A percentile compares a stretch with the other conserved stretches of the same genome.
These are phyloP conservation scores for Karstenula rhodostoma DNA, from an alignment of 2,329 filamentous ascomycete genomes.

Conservation along the genomic window DNA sequence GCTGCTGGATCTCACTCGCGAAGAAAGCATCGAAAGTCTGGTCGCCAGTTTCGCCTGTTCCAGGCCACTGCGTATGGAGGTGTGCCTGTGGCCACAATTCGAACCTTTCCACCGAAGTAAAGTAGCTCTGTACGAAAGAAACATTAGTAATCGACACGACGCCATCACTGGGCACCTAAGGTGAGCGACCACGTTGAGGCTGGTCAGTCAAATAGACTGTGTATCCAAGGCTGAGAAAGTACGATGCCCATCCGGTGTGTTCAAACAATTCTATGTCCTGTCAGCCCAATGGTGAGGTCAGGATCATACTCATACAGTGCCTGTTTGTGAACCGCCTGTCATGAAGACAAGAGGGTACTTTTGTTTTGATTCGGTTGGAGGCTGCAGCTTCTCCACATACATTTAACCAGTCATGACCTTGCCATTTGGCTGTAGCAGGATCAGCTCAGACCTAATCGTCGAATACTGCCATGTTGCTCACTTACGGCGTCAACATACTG, in stretches of 20 bases:
- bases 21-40: conserved; percentile 57
- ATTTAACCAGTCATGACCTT: conserved; percentile 22
- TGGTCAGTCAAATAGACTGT: conserved; percentile 59
- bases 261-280: conserved; percentile 31
- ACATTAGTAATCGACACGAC: conserved; percentile 9
- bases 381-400: conserved; percentile 32
- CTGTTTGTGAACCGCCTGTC: conserved; percentile 11
- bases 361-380: neutral
- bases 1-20: conserved; percentile 32
- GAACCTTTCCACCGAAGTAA: conserved; percentile 14
- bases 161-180: conserved; percentile 34
- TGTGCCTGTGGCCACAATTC: conserved; percentile 19
- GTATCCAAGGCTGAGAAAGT: conserved; percentile 56
- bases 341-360: conserved; percentile 16
- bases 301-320: conserved; percentile 1
- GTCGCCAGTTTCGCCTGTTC: conserved; percentile 49
- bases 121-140: conserved; percentile 7
- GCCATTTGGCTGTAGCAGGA: neutral
- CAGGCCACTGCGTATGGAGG: conserved; percentile 51
- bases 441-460: neutral
- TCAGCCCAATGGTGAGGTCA: neutral
- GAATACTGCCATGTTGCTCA: neutral
- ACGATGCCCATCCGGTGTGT: conserved; percentile 59
- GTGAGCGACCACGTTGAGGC: conserved; percentile 54
- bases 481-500: neutral